Evolutionary conservation across 139 green algal genomes (phyloP).

Genomic region (Medakamo hakoo): DNA sequence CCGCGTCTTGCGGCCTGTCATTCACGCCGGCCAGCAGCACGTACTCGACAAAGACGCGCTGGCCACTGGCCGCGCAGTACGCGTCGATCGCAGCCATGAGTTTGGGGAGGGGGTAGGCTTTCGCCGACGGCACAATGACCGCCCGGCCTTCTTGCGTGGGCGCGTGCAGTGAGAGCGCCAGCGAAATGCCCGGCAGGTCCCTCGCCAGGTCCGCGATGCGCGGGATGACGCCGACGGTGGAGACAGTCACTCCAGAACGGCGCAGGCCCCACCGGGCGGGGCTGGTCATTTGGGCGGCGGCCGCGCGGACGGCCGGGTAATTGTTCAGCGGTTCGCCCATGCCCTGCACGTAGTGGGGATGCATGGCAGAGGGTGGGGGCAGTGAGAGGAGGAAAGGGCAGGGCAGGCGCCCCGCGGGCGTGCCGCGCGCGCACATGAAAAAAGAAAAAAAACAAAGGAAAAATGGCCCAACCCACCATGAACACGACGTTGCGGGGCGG

Average conservation of each 20-base stretch:
- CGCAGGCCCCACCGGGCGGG: constrained; percentile 49
- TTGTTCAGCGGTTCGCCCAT: constrained; percentile 97
- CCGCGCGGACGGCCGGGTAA: constrained; percentile 61
- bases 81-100: constrained; percentile 66
- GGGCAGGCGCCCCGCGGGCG: too few relatives aligned
- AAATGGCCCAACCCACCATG: constrained; percentile 47
- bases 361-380: neutral
- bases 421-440: neutral
- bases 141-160: constrained; percentile 64
- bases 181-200: constrained; percentile 70
- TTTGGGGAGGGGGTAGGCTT: constrained; percentile 61
- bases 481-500: constrained; percentile 78
- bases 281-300: constrained; percentile 57
- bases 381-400: too few relatives aligned
- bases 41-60: constrained; percentile 88
- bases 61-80: constrained; percentile 35
- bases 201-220: constrained; percentile 50
- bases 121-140: constrained; percentile 74
- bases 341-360: constrained; percentile 26
- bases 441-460: neutral
- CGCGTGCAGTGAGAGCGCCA: constrained; percentile 88
- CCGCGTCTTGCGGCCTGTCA: constrained; percentile 51
- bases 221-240: constrained; percentile 72
- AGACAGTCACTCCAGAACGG: constrained; percentile 65
- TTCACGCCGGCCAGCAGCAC: constrained; percentile 82